Evolutionary conservation across 31 red algal genomes (phyloP), one percentile per base, ranked within the genome.

Genomic region (Porphyra umbilicalis): DNA sequence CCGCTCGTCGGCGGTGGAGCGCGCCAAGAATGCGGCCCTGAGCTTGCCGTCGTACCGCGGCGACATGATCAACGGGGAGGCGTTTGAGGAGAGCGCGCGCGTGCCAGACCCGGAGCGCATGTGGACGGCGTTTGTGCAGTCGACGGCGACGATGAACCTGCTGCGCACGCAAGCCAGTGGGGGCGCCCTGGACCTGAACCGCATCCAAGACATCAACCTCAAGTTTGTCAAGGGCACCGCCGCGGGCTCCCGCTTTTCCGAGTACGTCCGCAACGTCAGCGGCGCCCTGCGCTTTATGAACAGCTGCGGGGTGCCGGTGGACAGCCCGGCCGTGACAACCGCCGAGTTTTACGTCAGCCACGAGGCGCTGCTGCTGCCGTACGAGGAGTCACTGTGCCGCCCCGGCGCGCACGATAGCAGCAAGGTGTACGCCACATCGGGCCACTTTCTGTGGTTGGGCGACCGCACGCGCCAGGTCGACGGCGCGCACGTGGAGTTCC

Each of bases 31-130:
- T 85, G 83, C 91, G 81, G 91, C 93, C 0, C 34, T 91, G 79
- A 84, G 83, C 36, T 33, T 91, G 31, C 90, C 92, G 8, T 81
- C 79, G 31, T 94, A 80, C 82, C 83, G 85, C 35, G 75, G 90
- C 13, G 84, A 83, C 80, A 99, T 95, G 86, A 99, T 99, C 84
- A 99, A 99, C 88, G 94, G 92, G 4, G 86, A 83, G 8, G 87
- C 90, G 36, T 99, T 99, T 83, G 92, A 88, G 29, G 75, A 78
- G 13, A 82, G 93, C 79, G 91, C 93, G 11, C 92, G 98, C 32
- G 89, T 90, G 38, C 98, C 98, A 14, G 94, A 99, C 84, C 98
- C 98, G 33, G 81, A 99, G 25, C 91, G 98, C 4, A 99, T 99
- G 98, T 14, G 97, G 75, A 78, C 76, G 36, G 94, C 98, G 33